These are phyloP conservation scores for Cystofilobasidium bisporidii DNA, from an alignment of 768 basidiomycete species.

Conservation along the genomic window DNA sequence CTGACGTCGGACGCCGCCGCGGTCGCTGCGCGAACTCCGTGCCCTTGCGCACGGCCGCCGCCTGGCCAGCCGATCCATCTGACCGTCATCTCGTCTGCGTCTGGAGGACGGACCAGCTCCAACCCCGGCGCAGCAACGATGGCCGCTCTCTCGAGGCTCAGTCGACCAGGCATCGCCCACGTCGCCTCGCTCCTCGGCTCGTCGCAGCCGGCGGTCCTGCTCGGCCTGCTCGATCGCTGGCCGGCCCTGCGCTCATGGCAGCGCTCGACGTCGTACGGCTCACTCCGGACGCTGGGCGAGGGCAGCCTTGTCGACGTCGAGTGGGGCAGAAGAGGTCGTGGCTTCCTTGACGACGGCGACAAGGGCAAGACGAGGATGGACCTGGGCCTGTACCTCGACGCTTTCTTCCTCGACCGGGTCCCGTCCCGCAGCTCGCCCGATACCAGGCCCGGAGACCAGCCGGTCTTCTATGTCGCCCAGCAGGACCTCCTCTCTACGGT, in stretches of 20 bases:
- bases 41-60: too few species aligned
- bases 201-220: slow-evolving; percentile 4
- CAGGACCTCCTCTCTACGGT: slow-evolving; percentile 12
- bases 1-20: too few species aligned
- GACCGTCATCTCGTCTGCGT: not conserved
- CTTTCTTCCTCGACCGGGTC: slow-evolving; percentile 10
- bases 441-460: not conserved
- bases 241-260: slow-evolving; percentile 21
- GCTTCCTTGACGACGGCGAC: slow-evolving; percentile 21
- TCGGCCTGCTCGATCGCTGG: slow-evolving; percentile 12
- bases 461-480: slow-evolving; percentile 19
- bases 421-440: not conserved
- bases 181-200: not conserved
- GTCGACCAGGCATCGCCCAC: not conserved
- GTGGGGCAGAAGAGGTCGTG: slow-evolving; percentile 1
- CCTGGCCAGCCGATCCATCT: not conserved
- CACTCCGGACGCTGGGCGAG: slow-evolving; percentile 1
- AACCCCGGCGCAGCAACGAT: not conserved
- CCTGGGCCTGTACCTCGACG: slow-evolving; percentile 12
- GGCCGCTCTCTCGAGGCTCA: not conserved
- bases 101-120: too few species aligned
- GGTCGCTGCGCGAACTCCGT: too few species aligned
- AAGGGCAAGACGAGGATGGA: slow-evolving; percentile 8
- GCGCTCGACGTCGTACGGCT: slow-evolving; percentile 10
- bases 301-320: slow-evolving; percentile 9